Base-by-base conservation (phyloP, 192 early-diverging fungal species). In the Spizellomyces sp. region DNA sequence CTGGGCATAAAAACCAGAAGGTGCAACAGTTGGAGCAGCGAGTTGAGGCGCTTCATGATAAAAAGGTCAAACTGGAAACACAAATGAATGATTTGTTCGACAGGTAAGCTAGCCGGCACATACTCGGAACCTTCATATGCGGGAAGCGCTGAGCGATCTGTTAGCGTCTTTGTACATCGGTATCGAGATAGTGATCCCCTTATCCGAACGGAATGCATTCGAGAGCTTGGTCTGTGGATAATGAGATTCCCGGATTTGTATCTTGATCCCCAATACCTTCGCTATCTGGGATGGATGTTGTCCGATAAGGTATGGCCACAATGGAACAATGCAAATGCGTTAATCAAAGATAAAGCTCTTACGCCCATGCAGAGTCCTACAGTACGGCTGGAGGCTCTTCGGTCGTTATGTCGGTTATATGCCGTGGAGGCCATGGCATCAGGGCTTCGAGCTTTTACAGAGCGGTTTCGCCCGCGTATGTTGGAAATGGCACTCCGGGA, bases 231-330 rank as follows among this genome's bases (percentile, higher is more conserved):
- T 47, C 64, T 76, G 6, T 96, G 94, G 92, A 91, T 95, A 67
- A 69, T 55, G 6, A 77, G 76, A 19, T 88, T 87, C 73, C 92
- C 93, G 7, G 83, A 88, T 5, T 67, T 79, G 15, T 99, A 92
- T 66, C 69, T 96, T 42, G 87, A 91, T 21, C 83, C 91, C 8
- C 60, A 77, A 45, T 93, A 96, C 75, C 69, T 96, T 19, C 82
- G 92, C 43, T 96, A 96, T 65, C 50, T 95, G 1, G 95, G 95
- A 21, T 95, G 93, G 94, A 81, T 90, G 62, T 79, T 98, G 45
- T 91, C 89, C 45, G 95, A 99, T 75, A 91, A 87, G 70, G 27
- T 36, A 36, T 36, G 27, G 27, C 27, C 0, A 36, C 27, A 36
- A 36, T 36, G 19, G 41, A 27, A 21, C 48, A 42, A 61, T 61